Conservation (phyloP, 495 filamentous ascomycete species). For the Annulohypoxylon maeteangense region DNA sequence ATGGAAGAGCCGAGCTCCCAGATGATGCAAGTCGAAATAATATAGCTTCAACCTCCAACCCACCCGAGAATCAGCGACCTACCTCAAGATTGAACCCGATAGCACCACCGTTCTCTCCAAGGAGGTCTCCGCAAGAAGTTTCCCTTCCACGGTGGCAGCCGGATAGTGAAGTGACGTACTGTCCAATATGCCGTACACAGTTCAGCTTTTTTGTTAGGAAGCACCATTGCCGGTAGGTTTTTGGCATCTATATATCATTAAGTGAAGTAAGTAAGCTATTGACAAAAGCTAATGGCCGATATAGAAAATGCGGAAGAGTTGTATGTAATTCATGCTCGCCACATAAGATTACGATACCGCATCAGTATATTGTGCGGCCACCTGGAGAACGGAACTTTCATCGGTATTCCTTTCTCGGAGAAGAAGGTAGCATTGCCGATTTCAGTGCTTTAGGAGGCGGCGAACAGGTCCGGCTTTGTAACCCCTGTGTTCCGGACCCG, state of each 20-base stretch:
- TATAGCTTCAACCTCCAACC: neutral
- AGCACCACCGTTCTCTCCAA: slow-evolving; percentile 30
- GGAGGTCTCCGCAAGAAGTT: slow-evolving; percentile 45
- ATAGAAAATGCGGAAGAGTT: slow-evolving; percentile 91
- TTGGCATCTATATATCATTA: neutral
- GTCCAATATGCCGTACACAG: slow-evolving; percentile 79
- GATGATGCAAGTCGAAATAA: neutral
- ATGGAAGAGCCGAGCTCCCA: neutral
- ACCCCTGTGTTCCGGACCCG: slow-evolving; percentile 93
- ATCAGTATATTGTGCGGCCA: slow-evolving; percentile 91
- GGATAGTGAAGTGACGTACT: slow-evolving; percentile 78
- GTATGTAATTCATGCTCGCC: slow-evolving; percentile 93
- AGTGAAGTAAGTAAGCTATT: neutral
- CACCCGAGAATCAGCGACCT: neutral
- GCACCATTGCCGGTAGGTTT: slow-evolving; percentile 82
- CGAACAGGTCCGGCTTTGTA: slow-evolving; percentile 89
- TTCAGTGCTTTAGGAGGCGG: slow-evolving; percentile 71
- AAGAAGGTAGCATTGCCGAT: slow-evolving; percentile 59
- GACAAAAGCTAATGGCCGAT: slow-evolving; percentile 24
- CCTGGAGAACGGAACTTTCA: slow-evolving; percentile 63
- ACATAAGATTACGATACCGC: slow-evolving; percentile 92
- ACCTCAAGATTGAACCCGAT: slow-evolving; percentile 30
- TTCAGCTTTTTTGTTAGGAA: slow-evolving; percentile 91
- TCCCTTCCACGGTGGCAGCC: slow-evolving; percentile 84
- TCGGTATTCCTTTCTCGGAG: slow-evolving; percentile 50